Base-by-base conservation (phyloP, 2,329 filamentous ascomycete species). In the Didymella pomorum region DNA sequence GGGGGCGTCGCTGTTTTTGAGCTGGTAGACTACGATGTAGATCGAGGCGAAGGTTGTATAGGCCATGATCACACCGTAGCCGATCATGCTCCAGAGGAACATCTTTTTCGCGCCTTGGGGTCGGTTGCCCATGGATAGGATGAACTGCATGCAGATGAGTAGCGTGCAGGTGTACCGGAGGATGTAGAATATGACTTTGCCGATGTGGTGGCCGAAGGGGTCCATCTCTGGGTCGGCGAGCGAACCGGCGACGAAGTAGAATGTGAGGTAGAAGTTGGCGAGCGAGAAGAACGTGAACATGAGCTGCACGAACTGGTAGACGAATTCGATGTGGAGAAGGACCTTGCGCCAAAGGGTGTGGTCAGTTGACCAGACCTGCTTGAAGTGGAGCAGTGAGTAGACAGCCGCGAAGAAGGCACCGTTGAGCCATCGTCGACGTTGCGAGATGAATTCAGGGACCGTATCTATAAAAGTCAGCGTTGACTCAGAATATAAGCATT, bases 371-470 rank as follows among this genome's bases (percentile, higher is more conserved):
- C 94, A 96, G 71, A 99, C 89, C 78, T 99, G 96, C 68, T 86
- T 89, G 78, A 94, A 97, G 79, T 99, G 95, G 41, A 97, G 90
- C 3, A 98, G 87, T 1, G 94, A 98, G 82, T 98, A 99, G 51
- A 98, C 93, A 42, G 95, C 95, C 0, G 95, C 96, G 76, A 99
- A 99, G 82, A 99, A 99, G 66, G 95, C 95, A 73, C 95, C 95
- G 76, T 99, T 99, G 62, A 99, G 88, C 95, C 95, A 99, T 78
- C 95, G 87, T 74, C 95, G 88, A 72, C 95, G 90, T 74, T 99
- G 95, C 0, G 93, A 98, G 71, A 99, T 93, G 73, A 99, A 99
- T 71, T 99, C 95, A 1, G 96, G 93, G 2, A 99, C 91, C 9
- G 91, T 79, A 77, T 99, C 95, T 91, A 16, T 0, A 1, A 2